A percentile compares a stretch with the other conserved stretches of the same genome.
Conservation (phyloP, 2,329 filamentous ascomycete genomes). For the Zasmidium angulare region DNA sequence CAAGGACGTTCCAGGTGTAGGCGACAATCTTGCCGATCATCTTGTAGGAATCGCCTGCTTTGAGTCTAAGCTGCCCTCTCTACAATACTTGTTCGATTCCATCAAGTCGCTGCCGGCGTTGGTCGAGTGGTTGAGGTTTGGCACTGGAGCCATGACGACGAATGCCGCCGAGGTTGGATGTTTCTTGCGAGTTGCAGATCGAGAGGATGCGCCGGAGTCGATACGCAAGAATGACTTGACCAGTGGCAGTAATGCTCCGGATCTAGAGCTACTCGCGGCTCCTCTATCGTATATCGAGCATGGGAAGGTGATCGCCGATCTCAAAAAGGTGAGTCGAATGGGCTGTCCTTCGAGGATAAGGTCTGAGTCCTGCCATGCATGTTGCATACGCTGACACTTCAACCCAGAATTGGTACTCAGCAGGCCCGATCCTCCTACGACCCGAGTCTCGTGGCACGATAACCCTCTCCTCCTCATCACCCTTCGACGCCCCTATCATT, state of each 20-base stretch:
- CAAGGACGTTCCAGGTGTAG: slow-evolving; percentile 59
- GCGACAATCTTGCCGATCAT: slow-evolving; percentile 63
- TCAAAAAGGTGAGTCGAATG: too few relatives aligned
- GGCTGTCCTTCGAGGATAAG: background rate
- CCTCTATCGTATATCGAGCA: slow-evolving; percentile 18
- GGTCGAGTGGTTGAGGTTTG: slow-evolving; percentile 18
- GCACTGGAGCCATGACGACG: slow-evolving; percentile 19
- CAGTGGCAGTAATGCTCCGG: slow-evolving; percentile 8
- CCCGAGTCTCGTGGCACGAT: slow-evolving; percentile 47
- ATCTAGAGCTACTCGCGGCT: slow-evolving; percentile 18
- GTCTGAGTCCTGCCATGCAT: too few relatives aligned
- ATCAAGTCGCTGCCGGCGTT: slow-evolving; percentile 17
- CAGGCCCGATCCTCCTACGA: slow-evolving; percentile 13
- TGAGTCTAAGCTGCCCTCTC: slow-evolving; percentile 17
- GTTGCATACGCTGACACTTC: too few relatives aligned
- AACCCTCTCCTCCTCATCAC: slow-evolving; percentile 38
- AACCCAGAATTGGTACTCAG: slow-evolving; percentile 15
- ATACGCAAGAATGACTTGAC: slow-evolving; percentile 13
- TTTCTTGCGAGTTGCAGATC: slow-evolving; percentile 14
- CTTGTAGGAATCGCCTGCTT: slow-evolving; percentile 29
- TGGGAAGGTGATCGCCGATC: slow-evolving; percentile 8
- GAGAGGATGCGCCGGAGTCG: slow-evolving; percentile 12
- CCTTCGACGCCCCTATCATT: slow-evolving; percentile 41
- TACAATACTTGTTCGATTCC: slow-evolving; percentile 7
- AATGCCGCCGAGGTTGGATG: slow-evolving; percentile 14